phyloP scores from a whole-genome alignment of 1,139 yeast genomes.

The Suhomyces atakaporum region DNA sequence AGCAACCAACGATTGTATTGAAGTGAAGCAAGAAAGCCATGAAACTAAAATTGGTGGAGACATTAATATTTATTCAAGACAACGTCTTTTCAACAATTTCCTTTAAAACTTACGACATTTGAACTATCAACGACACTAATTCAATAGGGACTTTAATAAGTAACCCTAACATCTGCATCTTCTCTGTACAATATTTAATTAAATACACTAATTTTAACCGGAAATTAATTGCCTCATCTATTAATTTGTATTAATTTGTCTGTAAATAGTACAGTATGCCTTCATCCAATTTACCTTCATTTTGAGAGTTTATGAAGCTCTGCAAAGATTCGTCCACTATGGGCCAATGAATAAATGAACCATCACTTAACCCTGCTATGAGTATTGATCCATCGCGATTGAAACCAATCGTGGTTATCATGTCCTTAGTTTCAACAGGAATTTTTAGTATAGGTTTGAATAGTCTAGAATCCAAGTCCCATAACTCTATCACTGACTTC shows the following conservation, averaged over 20 bases:
- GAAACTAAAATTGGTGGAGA: constrained; percentile 54
- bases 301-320: constrained; percentile 7
- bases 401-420: constrained; percentile 22
- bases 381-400: constrained; percentile 24
- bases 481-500: constrained; percentile 46
- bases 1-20: constrained; percentile 75
- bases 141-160: too few relatives aligned
- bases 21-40: constrained; percentile 53
- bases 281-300: constrained; percentile 10
- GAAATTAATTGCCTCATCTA: too few relatives aligned
- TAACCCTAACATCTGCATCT: constrained; percentile 12
- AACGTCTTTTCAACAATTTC: constrained; percentile 48
- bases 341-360: constrained; percentile 23
- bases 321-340: constrained; percentile 21
- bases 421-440: constrained; percentile 16
- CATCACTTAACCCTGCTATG: constrained; percentile 30
- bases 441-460: constrained; percentile 41
- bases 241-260: too few relatives aligned
- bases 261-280: constrained; percentile 14
- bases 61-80: constrained; percentile 55
- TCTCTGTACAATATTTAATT: constrained; percentile 20
- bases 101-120: too few relatives aligned
- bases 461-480: constrained; percentile 50
- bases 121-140: too few relatives aligned
- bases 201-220: too few relatives aligned